phyloP scores from a whole-genome alignment of 2,329 filamentous ascomycete genomes.

The Claviceps africana region DNA sequence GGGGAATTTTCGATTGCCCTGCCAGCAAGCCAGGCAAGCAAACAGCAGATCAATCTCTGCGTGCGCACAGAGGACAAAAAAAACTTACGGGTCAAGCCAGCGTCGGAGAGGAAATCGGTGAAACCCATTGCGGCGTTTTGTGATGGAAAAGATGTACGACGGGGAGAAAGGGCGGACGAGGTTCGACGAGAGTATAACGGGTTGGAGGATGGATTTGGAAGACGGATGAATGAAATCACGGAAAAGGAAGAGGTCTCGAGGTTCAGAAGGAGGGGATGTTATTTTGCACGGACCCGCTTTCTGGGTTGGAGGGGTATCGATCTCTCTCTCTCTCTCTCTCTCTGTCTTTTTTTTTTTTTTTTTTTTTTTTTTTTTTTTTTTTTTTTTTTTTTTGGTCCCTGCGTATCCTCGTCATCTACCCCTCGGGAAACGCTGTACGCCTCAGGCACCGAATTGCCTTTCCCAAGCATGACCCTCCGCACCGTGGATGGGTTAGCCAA shows the following conservation, averaged over 20 bases:
- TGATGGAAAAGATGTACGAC: not conserved
- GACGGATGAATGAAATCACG: not conserved
- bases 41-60: not conserved
- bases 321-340: not conserved
- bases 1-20: too few species aligned
- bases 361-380: not conserved
- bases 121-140: constrained; percentile 43
- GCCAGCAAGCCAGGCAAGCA: not conserved
- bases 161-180: not conserved
- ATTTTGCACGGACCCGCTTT: constrained; percentile 4
- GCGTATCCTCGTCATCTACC: not conserved
- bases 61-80: not conserved
- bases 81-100: constrained; percentile 35
- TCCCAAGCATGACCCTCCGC: too few species aligned
- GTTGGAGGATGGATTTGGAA: not conserved
- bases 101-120: constrained; percentile 48
- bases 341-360: not conserved
- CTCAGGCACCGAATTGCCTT: not conserved
- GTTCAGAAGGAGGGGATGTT: constrained; percentile 1
- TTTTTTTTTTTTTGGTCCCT: too few species aligned
- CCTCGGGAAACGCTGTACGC: not conserved
- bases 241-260: not conserved
- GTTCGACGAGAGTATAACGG: not conserved
- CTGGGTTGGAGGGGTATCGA: constrained; percentile 4
- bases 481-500: too few species aligned